Evolutionary conservation across 192 early-diverging fungal genomes (phyloP).

Genomic region (Podila epicladia): DNA sequence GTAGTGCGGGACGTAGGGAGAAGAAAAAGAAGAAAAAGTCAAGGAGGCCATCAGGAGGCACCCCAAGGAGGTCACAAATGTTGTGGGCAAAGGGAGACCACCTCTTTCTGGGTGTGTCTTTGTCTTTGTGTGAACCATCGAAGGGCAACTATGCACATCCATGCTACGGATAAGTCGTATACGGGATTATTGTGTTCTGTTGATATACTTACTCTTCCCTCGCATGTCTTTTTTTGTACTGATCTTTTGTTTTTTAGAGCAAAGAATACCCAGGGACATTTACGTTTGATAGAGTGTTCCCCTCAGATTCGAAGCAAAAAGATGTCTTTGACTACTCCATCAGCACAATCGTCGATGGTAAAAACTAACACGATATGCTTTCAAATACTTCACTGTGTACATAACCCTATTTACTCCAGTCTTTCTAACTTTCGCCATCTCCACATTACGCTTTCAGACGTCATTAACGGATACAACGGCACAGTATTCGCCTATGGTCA

Average conservation of each 20-base stretch:
- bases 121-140: no score
- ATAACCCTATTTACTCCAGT: no score
- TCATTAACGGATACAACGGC: slow-evolving; percentile 97
- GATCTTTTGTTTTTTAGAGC: slow-evolving; percentile 31
- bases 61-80: not conserved
- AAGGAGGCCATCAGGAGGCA: no score
- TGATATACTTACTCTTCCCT: not conserved
- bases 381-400: no score
- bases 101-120: no score
- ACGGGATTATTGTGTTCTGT: not conserved
- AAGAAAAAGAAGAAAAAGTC: no score
- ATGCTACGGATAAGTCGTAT: no score
- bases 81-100: slow-evolving; percentile 44
- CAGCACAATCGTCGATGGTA: slow-evolving; percentile 92
- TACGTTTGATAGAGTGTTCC: slow-evolving; percentile 94
- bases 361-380: not conserved
- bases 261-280: slow-evolving; percentile 78
- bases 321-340: slow-evolving; percentile 94
- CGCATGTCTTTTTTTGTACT: not conserved
- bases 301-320: slow-evolving; percentile 82
- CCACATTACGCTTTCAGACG: slow-evolving; percentile 62
- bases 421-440: not conserved
- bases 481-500: slow-evolving; percentile 99
- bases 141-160: no score
- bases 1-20: no score